A percentile compares a stretch with the other conserved stretches of the same genome.
phyloP scores from a whole-genome alignment of 768 basidiomycete genomes.

The Gyrodon lividus region DNA sequence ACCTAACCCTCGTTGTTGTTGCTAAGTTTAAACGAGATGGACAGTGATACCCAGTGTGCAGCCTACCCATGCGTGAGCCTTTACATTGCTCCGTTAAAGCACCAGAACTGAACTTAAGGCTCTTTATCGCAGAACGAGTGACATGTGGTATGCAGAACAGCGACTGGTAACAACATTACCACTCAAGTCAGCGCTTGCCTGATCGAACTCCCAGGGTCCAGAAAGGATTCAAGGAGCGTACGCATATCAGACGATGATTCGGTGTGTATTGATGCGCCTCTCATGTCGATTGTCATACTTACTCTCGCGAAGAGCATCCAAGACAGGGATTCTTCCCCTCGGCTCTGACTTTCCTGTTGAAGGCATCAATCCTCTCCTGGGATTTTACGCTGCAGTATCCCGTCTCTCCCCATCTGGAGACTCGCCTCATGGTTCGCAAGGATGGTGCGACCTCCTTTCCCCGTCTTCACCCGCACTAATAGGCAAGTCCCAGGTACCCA shows the following conservation, averaged over 20 bases:
- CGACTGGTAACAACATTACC: slow-evolving; percentile 52
- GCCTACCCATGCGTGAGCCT: slow-evolving; percentile 80
- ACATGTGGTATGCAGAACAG: slow-evolving; percentile 90
- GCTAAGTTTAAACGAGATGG: not conserved
- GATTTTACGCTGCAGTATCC: slow-evolving; percentile 87
- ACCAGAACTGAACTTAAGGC: not conserved
- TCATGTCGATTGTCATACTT: not conserved
- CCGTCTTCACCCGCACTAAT: not conserved
- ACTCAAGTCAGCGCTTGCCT: not conserved
- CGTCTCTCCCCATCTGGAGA: slow-evolving; percentile 64
- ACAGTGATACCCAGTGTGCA: slow-evolving; percentile 92
- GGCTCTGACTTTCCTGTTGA: slow-evolving; percentile 97
- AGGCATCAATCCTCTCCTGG: slow-evolving; percentile 81
- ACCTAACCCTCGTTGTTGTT: not conserved
- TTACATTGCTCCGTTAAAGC: not conserved
- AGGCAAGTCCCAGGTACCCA: slow-evolving; percentile 57
- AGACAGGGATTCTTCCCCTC: slow-evolving; percentile 61
- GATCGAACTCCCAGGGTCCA: slow-evolving; percentile 51
- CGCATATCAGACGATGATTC: slow-evolving; percentile 77
- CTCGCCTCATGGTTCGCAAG: slow-evolving; percentile 79
- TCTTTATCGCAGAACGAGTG: slow-evolving; percentile 59
- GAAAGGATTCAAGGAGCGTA: slow-evolving; percentile 86
- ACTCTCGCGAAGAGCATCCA: slow-evolving; percentile 43
- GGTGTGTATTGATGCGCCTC: slow-evolving; percentile 41
- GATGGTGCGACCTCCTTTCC: slow-evolving; percentile 59